phyloP scores from a whole-genome alignment of 2,329 filamentous ascomycete species.

The Cordyceps fumosorosea region DNA sequence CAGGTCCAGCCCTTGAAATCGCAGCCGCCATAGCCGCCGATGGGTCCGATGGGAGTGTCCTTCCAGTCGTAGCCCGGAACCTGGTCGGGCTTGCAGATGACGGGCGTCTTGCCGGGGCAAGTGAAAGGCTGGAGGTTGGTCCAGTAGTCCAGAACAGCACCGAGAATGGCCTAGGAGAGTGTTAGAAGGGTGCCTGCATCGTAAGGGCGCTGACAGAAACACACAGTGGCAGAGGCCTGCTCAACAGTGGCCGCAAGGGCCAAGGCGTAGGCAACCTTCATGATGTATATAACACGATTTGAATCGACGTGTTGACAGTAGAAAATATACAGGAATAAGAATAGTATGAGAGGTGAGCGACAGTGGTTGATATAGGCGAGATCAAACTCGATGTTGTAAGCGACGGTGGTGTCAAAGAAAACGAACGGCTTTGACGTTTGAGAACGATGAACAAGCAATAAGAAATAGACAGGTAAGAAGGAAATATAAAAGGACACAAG shows the following conservation, averaged over 20 bases:
- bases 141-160: slow-evolving; percentile 17
- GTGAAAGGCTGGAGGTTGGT: slow-evolving; percentile 44
- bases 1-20: slow-evolving; percentile 68
- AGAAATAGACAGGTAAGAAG: slow-evolving; percentile 9
- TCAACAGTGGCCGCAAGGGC: slow-evolving; percentile 45
- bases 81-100: slow-evolving; percentile 69
- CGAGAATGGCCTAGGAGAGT: slow-evolving; percentile 12
- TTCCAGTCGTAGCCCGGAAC: slow-evolving; percentile 65
- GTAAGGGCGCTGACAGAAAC: slow-evolving; percentile 14
- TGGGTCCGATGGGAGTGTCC: slow-evolving; percentile 52
- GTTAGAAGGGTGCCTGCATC: slow-evolving; percentile 6
- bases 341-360: slow-evolving; percentile 15
- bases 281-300: slow-evolving; percentile 26
- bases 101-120: slow-evolving; percentile 66
- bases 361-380: slow-evolving; percentile 1
- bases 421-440: slow-evolving; percentile 48
- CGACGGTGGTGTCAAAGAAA: slow-evolving; percentile 38
- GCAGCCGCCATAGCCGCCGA: slow-evolving; percentile 65
- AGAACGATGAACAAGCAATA: slow-evolving; percentile 4
- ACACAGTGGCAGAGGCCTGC: slow-evolving; percentile 42
- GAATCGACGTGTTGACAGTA: not conserved
- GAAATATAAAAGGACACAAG: slow-evolving; percentile 6
- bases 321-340: slow-evolving; percentile 15
- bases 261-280: slow-evolving; percentile 46
- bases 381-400: slow-evolving; percentile 16